These are phyloP conservation scores for Didymella segeticola DNA, from an alignment of 2,329 filamentous ascomycete species.

Conservation along the genomic window DNA sequence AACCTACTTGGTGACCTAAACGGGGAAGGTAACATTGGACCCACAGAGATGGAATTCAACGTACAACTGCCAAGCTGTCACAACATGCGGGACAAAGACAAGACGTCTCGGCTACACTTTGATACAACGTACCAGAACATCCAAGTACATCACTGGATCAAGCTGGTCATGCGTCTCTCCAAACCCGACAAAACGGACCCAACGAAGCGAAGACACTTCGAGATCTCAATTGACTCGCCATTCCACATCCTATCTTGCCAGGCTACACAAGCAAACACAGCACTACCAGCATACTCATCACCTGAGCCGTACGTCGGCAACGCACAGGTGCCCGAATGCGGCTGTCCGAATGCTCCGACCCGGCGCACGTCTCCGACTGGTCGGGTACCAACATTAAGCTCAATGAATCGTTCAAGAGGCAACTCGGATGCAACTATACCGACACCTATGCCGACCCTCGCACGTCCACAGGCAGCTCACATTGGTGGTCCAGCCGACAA, in stretches of 20 bases:
- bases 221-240: constrained; percentile 95
- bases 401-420: constrained; percentile 53
- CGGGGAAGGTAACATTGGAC: constrained; percentile 77
- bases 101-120: constrained; percentile 73
- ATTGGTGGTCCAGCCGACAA: constrained; percentile 55
- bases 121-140: constrained; percentile 95
- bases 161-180: constrained; percentile 94
- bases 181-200: constrained; percentile 81
- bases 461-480: constrained; percentile 58
- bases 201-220: constrained; percentile 83
- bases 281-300: constrained; percentile 78
- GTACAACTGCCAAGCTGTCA: constrained; percentile 90
- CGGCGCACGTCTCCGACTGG: constrained; percentile 57
- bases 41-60: constrained; percentile 93
- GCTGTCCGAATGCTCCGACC: constrained; percentile 70
- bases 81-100: constrained; percentile 77
- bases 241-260: constrained; percentile 93
- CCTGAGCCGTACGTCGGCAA: constrained; percentile 51
- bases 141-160: constrained; percentile 95
- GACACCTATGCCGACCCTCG: constrained; percentile 54
- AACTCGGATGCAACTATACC: constrained; percentile 33
- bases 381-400: constrained; percentile 64
- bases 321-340: constrained; percentile 60
- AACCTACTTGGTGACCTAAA: constrained; percentile 82
- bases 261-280: constrained; percentile 89